phyloP scores from a whole-genome alignment of 371 early-diverging fungal species.

The Rhizopus microsporus region DNA sequence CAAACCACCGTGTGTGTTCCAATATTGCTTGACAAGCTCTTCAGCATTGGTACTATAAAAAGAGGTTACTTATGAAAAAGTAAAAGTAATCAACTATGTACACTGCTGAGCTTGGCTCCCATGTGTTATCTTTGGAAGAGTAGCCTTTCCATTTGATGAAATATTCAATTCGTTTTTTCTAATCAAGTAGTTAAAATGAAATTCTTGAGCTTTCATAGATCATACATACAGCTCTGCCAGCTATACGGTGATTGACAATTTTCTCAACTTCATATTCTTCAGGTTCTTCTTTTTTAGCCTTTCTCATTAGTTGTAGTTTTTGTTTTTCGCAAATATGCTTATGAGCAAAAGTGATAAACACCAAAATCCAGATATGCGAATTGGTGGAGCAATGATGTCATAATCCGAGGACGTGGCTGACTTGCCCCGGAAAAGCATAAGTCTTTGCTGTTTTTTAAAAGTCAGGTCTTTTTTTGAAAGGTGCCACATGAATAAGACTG shows the following conservation, averaged over 20 bases:
- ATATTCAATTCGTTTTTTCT: slow-evolving; percentile 7
- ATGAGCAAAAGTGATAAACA: too few relatives aligned
- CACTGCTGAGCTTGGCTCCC: slow-evolving; percentile 19
- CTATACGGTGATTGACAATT: slow-evolving; percentile 12
- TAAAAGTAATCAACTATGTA: neutral
- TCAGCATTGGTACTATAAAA: slow-evolving; percentile 7
- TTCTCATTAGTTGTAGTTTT: neutral
- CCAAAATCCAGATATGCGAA: too few relatives aligned
- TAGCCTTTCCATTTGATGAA: slow-evolving; percentile 22
- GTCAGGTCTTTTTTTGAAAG: too few relatives aligned
- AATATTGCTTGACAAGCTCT: slow-evolving; percentile 11
- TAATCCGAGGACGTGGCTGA: too few relatives aligned
- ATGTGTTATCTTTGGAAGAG: slow-evolving; percentile 10
- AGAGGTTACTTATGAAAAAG: neutral
- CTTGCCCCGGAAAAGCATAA: too few relatives aligned
- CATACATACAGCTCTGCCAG: neutral
- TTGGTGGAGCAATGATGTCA: too few relatives aligned
- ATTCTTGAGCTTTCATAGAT: neutral
- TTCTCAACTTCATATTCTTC: slow-evolving; percentile 19
- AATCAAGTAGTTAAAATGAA: neutral
- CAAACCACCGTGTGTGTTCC: slow-evolving; percentile 10
- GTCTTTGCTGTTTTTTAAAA: too few relatives aligned
- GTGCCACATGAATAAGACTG: too few relatives aligned
- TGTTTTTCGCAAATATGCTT: too few relatives aligned
- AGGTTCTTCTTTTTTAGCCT: slow-evolving; percentile 1